Base-by-base conservation (phyloP, 1,284 basidiomycete genomes). In the Ustilago nuda region DNA sequence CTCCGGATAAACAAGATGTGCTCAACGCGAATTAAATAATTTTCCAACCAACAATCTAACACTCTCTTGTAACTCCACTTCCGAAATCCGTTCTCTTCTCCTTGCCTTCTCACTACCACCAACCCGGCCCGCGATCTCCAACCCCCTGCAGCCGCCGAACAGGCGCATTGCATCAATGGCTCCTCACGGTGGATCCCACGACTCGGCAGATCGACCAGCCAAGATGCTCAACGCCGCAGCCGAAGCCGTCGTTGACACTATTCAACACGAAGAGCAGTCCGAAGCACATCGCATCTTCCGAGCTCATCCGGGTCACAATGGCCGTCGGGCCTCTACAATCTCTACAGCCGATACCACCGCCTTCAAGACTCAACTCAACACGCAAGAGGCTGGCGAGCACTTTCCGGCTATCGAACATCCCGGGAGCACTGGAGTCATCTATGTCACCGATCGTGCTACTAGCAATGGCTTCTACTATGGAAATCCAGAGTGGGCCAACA, bases 371-470 rank as follows among this genome's bases (percentile, higher is more conserved):
- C 60, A 52, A 17, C 55, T 43, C 17, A 45, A 70, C 17, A 35
- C 63, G 2, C 55, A 60, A 9, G 55, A 76, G 37, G 55, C 50
- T 15, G 57, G 54, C 11, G 62, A 73, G 30, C 57, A 41, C 13
- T 81, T 80, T 37, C 81, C 81, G 13, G 61, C 76, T 51, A 80
- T 82, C 61, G 63, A 81, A 23, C 80, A 87, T 55, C 87, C 87
- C 2, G 87, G 87, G 36, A 84, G 84, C 7, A 88, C 87, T 0
- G 87, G 87, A 58, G 87, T 88, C 12, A 95, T 95, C 55, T 82
- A 82, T 56, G 76, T 81, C 57, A 79, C 70, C n/a, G 79, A 82
- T 13, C 73, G 80, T n/a, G 80, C 80, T 2, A 68, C 69, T 54
- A 66, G 76, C 56, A 81, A 78, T 35, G 81, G 81, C 39, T 82